Base-by-base conservation (phyloP, 2,329 filamentous ascomycete genomes). In the Alternaria rosae region DNA sequence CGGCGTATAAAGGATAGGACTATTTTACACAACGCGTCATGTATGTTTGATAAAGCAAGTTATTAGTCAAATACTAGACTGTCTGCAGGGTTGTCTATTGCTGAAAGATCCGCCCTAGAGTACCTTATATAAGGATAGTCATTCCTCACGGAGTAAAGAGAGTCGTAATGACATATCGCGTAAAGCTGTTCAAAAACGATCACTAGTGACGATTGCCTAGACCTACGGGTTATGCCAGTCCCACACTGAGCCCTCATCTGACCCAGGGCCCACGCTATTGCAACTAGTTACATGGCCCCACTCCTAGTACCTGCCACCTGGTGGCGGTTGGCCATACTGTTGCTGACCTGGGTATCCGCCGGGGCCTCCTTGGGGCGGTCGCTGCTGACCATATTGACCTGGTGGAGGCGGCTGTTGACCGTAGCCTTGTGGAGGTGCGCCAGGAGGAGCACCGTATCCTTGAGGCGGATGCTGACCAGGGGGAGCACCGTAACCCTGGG, bases 311-410 rank as follows among this genome's bases (percentile, higher is more conserved):
- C 65, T 64, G n/a, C 67, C 67, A 48, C 69, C 70, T 20, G 61
- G 66, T n/a, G 69, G 69, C 7, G 66, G 63, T 13, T 61, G 58
- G 12, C 69, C 68, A 26, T 69, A 69, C 54, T 70, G 66, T 64
- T 71, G 70, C 52, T 71, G 68, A 10, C 69, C 68, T 12, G 70
- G 68, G 11, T 72, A 71, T 15, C 70, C 70, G 12, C 68, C 66
- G 10, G 69, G 68, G 10, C 56, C 64, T 15, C 68, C 68, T 52
- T 70, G 68, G 3, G 67, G 68, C 15, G 67, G 68, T 51, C 68
- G 65, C 54, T 67, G 66, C 57, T 67, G 62, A 5, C 70, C 70
- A 20, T 67, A 70, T 13, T 64, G 61, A 9, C 65, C 65, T 42
- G 59, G 59, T n/a, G 59, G 58, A 38, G 67, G 65, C 13, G 60